phyloP scores from a whole-genome alignment of 306 rosid genomes.

The Vigna trinervia region DNA sequence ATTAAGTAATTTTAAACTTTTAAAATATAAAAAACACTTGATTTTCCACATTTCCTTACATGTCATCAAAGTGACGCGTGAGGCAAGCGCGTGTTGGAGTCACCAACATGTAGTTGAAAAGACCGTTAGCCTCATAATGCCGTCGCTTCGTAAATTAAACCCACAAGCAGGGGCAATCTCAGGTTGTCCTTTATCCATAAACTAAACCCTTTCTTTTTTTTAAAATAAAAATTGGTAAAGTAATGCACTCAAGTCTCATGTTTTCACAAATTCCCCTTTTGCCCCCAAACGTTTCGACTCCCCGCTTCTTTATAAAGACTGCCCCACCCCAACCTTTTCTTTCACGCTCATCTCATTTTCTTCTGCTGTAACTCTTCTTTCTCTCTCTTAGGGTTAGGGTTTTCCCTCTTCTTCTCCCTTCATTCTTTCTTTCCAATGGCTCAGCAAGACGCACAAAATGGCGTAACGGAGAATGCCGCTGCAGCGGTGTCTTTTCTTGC shows the following conservation, averaged over 20 bases:
- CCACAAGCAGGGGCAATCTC: neutral
- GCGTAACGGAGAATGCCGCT: conserved; percentile 47
- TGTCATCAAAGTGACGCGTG: neutral
- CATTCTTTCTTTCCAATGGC: conserved; percentile 44
- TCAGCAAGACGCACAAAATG: conserved; percentile 63
- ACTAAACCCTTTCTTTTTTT: neutral
- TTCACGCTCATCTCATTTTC: conserved; percentile 48
- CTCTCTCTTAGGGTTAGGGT: conserved; percentile 68
- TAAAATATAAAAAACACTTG: too few species aligned
- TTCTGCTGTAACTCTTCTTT: neutral
- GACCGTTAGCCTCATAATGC: conserved; percentile 36
- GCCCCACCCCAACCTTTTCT: conserved; percentile 32
- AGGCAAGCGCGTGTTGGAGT: neutral
- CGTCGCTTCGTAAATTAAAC: conserved; percentile 24
- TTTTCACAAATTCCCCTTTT: conserved; percentile 39
- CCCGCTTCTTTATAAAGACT: conserved; percentile 61
- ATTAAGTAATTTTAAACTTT: too few species aligned
- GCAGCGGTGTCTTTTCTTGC: conserved; percentile 47
- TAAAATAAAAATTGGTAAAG: conserved; percentile 15
- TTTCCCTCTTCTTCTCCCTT: neutral
- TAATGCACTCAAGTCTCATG: neutral
- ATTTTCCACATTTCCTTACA: too few species aligned
- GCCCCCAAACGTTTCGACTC: conserved; percentile 59
- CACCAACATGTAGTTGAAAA: neutral
- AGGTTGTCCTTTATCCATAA: neutral